phyloP scores from a whole-genome alignment of 2,329 filamentous ascomycete genomes.

The Neopestalotiopsis clavispora region DNA sequence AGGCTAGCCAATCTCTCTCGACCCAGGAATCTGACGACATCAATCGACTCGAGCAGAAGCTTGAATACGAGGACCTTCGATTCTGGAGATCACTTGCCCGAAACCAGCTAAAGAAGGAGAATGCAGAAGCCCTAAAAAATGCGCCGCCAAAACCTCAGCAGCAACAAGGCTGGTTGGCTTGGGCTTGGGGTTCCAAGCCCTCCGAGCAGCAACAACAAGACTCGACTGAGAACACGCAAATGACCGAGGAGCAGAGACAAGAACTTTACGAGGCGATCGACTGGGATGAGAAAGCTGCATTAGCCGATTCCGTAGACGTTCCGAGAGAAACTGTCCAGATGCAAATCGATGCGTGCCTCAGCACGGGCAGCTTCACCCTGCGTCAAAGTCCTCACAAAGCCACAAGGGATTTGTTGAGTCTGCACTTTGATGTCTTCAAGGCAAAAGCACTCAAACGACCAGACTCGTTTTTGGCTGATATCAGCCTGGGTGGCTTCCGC shows the following conservation, averaged over 20 bases:
- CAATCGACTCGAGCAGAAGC: conserved; percentile 80
- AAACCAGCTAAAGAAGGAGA: conserved; percentile 94
- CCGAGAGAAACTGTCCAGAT: conserved; percentile 92
- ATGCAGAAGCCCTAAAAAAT: conserved; percentile 82
- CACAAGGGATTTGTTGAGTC: conserved; percentile 79
- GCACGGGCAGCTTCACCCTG: conserved; percentile 93
- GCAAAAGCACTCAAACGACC: conserved; percentile 88
- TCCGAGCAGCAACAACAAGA: conserved; percentile 51
- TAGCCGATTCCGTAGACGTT: conserved; percentile 85
- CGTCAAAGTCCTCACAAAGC: conserved; percentile 83
- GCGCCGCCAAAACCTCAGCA: conserved; percentile 58
- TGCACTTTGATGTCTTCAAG: conserved; percentile 94
- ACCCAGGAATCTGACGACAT: conserved; percentile 75
- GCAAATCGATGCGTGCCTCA: conserved; percentile 90
- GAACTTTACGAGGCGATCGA: conserved; percentile 98
- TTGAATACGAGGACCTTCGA: conserved; percentile 91
- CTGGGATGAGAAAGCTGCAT: conserved; percentile 93
- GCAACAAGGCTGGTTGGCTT: conserved; percentile 89
- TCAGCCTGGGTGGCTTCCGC: conserved; percentile 90
- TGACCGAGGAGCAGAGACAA: conserved; percentile 94
- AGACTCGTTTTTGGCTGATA: conserved; percentile 86
- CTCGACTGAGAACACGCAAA: conserved; percentile 77
- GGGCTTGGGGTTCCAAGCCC: conserved; percentile 86
- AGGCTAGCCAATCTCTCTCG: conserved; percentile 73
- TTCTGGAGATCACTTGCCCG: conserved; percentile 96